These are phyloP conservation scores for Herpetomonas samuelpessoai DNA, from an alignment of 208 protist genomes.

Conservation along the genomic window DNA sequence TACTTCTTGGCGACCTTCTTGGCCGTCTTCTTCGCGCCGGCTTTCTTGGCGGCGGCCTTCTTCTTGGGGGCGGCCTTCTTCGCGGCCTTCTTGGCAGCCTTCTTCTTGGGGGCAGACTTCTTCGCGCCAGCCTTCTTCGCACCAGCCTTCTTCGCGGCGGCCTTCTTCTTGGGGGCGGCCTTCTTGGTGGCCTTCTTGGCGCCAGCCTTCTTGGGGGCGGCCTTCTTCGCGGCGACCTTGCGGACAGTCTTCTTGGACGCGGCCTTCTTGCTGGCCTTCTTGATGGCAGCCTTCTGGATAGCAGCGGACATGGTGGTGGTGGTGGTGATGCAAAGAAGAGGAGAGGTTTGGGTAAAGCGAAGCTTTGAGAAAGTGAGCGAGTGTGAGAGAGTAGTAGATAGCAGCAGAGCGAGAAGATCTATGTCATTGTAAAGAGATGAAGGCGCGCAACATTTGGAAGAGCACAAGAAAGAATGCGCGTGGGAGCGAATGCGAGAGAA, in stretches of 20 bases:
- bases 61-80: conserved; percentile 20
- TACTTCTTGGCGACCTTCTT: conserved; percentile 13
- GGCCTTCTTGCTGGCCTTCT: conserved; percentile 27
- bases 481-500: too few species aligned
- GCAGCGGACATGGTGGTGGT: conserved; percentile 18
- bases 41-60: conserved; percentile 12
- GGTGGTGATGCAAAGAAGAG: conserved; percentile 4
- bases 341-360: not conserved
- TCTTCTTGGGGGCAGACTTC: conserved; percentile 9
- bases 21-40: conserved; percentile 17
- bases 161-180: conserved; percentile 17
- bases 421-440: too few species aligned
- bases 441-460: too few species aligned
- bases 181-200: conserved; percentile 15
- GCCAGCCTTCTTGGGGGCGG: conserved; percentile 9
- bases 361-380: too few species aligned
- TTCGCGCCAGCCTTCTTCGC: conserved; percentile 9
- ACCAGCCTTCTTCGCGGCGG: not conserved
- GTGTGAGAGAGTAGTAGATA: too few species aligned
- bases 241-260: conserved; percentile 7
- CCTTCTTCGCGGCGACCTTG: conserved; percentile 2
- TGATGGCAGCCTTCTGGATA: conserved; percentile 23
- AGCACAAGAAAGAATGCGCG: too few species aligned
- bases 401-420: too few species aligned
- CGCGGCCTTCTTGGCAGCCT: not conserved